Percentiles rank a stretch among this genome's conserved stretches.
phyloP scores from a whole-genome alignment of 352 stramenopile genomes.

The Phytophthora crassamura region DNA sequence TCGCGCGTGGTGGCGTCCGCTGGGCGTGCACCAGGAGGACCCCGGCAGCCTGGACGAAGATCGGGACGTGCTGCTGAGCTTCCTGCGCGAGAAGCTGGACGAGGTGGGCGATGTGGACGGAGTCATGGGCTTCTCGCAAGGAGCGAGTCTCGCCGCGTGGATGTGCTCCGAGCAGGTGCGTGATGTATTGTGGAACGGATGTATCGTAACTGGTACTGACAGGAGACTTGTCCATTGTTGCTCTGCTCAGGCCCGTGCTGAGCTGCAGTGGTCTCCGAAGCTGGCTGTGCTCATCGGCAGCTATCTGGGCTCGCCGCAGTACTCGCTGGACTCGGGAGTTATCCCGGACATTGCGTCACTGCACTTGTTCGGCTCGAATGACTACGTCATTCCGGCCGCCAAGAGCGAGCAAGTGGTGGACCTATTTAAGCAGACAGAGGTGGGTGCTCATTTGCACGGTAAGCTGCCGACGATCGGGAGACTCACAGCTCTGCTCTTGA shows the following conservation, averaged over 20 bases:
- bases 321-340: conserved; percentile 59
- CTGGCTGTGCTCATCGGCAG: conserved; percentile 78
- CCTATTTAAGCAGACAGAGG: conserved; percentile 64
- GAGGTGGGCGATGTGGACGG: conserved; percentile 73
- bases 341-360: conserved; percentile 62
- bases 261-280: conserved; percentile 75
- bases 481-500: conserved; percentile 3
- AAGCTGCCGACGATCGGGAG: background rate
- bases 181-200: background rate
- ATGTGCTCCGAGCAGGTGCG: conserved; percentile 74
- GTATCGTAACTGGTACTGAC: conserved; percentile 5
- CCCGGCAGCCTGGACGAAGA: conserved; percentile 57
- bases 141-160: conserved; percentile 79
- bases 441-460: conserved; percentile 17
- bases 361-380: conserved; percentile 81
- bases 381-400: conserved; percentile 76
- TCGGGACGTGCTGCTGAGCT: conserved; percentile 59
- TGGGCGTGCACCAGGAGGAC: conserved; percentile 56
- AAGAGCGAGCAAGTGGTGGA: conserved; percentile 78
- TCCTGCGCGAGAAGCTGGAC: conserved; percentile 62
- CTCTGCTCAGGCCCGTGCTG: conserved; percentile 41
- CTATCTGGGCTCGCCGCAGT: conserved; percentile 72
- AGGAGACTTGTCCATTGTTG: background rate
- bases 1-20: conserved; percentile 77
- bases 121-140: conserved; percentile 87